These are phyloP conservation scores for Pyrus pyrifolia DNA, from an alignment of 306 rosid genomes.

Conservation along the genomic window DNA sequence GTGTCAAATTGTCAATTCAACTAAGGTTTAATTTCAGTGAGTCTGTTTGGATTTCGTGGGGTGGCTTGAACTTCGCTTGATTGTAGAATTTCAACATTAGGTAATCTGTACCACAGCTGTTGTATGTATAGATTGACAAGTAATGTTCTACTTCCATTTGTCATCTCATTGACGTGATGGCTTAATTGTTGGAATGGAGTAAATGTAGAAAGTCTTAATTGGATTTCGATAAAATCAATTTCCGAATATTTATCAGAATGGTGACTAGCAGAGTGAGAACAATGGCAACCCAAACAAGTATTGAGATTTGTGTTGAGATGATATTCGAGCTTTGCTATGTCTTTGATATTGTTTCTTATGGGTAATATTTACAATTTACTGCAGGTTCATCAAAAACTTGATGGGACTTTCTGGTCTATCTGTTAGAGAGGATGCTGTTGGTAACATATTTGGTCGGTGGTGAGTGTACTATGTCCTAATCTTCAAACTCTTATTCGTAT, in stretches of 20 bases:
- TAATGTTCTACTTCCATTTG: not conserved
- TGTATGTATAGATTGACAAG: not conserved
- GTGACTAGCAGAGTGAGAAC: not conserved
- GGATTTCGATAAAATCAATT: not conserved
- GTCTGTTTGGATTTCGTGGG: not conserved
- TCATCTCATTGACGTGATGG: not conserved
- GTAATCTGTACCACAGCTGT: not conserved
- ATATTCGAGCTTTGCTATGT: not conserved
- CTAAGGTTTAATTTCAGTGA: not conserved
- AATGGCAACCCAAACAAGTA: not conserved
- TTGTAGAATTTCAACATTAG: not conserved
- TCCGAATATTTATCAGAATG: not conserved
- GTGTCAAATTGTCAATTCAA: not conserved
- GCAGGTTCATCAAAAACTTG: constrained; percentile 70
- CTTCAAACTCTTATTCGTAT: not conserved
- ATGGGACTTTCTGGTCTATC: constrained; percentile 81
- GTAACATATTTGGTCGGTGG: constrained; percentile 93
- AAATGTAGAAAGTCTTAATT: not conserved
- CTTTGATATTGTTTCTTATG: constrained; percentile 9
- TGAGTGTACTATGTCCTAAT: constrained; percentile 27
- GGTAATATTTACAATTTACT: constrained; percentile 17
- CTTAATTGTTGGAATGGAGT: not conserved
- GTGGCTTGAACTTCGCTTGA: not conserved
- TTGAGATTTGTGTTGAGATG: not conserved
- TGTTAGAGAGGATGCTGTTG: constrained; percentile 92